Base-by-base conservation (phyloP, 225 moss, liverwort and hornwort species). In the Straminergon stramineum region DNA sequence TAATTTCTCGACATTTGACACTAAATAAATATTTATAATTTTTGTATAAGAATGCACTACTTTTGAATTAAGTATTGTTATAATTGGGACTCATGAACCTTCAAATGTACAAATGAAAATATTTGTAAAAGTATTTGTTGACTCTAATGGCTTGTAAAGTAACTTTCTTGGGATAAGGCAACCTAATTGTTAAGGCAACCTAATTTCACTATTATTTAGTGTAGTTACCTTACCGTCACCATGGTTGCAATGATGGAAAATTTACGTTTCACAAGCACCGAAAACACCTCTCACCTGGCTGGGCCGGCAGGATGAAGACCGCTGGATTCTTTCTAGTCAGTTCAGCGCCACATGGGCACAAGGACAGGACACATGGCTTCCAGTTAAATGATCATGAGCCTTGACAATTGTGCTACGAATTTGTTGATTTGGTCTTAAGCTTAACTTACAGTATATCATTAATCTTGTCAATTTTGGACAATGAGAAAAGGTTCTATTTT, bases 381-480 rank as follows among this genome's bases (percentile, higher is more conserved):
- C 53, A 69, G 75, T n/a, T 6, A n/a, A 48, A 70, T 57, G 41
- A 77, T 88, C 71, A 65, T 86, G 85, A 34, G 58, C 57, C 51
- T 71, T 66, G 82, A 67, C 70, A 82, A 62, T 20, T 82, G 85
- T 85, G 88, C 78, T n/a, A 14, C 8, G 53, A 45, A 67, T 26
- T 45, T 53, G 85, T 88, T 88, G 90, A 90, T 90, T 84, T 85
- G 43, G 83, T 88, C 92, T 62, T 21, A 17, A n/a, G n/a, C n/a
- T 23, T 23, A 65, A 65, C 34, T 65, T 34, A 48, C 48, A 48
- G 48, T 48, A 48, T 48, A 39, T 41, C 41, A 74, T 67, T 23
- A 30, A 79, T 71, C 57, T 32, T 51, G n/a, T 68, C 55, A n/a
- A 28, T 24, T 61, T 61, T 10, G 32, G 69, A 45, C 43, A 21